Evolutionary conservation across 495 filamentous ascomycete species (phyloP), one percentile per base, ranked within the genome.

Genomic region (Hypoxylon perforatum): DNA sequence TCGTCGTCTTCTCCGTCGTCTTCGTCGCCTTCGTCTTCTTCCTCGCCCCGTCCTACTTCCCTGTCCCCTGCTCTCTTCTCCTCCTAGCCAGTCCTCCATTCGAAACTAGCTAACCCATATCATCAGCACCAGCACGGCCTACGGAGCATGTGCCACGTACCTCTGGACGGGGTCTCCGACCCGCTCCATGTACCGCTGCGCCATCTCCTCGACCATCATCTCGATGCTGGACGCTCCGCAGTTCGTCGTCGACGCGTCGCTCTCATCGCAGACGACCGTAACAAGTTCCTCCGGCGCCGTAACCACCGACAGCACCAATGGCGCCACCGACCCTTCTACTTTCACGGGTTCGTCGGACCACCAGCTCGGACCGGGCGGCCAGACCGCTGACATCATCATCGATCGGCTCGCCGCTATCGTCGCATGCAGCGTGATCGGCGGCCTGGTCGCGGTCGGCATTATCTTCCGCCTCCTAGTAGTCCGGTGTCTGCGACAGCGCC

Each of bases 101-200:
- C 12, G 2, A 15, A 38, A 35, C 68, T 69, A 59, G 70, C 28
- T 2, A 1, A 36, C 33, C 28, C 22, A 39, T 33, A 59, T 59
- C 19, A 28, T 21, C 23, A 61, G 59, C 10, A 63, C 35, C 11
- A 25, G 64, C 9, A 57, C 63, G 0, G 17, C 36, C 0, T 68
- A 55, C 23, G 63, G 54, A 36, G 67, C 67, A 14, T 82, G 78
- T 58, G 71, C 71, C 0, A 80, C 76, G 0, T 78, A 77, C 47
- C 28, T 78, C 19, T 80, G 79, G 78, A 62, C 73, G 0, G 75
- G 69, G 48, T 3, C 60, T 0, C 69, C 75, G 0, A 42, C 18
- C 4, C 69, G 66, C 19, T 76, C 68, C 50, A 80, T 80, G 78
- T 78, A 73, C 52, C 59, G 71, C 15, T 82, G 79, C 61, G 70